Base-by-base conservation (phyloP, 1,284 basidiomycete species). In the Omphalotus olearius region DNA sequence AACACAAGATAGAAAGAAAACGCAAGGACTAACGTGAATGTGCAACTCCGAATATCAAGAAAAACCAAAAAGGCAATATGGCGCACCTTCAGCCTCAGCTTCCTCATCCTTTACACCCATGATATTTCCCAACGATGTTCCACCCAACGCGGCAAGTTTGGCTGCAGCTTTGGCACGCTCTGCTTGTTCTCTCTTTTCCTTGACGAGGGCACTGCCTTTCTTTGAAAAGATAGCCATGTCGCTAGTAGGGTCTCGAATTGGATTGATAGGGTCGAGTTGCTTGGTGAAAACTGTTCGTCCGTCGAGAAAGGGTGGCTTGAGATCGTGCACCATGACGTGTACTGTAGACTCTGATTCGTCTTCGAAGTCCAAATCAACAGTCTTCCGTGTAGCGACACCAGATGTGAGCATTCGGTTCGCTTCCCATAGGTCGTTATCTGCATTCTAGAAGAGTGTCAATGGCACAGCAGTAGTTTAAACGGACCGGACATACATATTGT, bases 381-480 rank as follows among this genome's bases (percentile, higher is more conserved):
- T 78, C 56, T 84, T 87, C 28, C 91, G 84, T 4, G 91, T 91
- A 1, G 91, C 91, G 13, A 98, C 87, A 62, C 97, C 97, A 11
- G 95, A 98, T 0, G 91, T 93, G 10, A 94, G 78, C 86, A 99
- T 93, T 63, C 95, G 90, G 63, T 99, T 98, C 6, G 90, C 91
- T 73, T 99, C 97, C 97, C 97, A 99, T 1, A 96, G 74, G 60
- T 99, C 96, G 60, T 95, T 96, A 66, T 99, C 97, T 18, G 92
- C 92, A 60, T 98, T 98, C 90, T 94, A 63, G n/a, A 33, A 42
- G 6, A 50, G 59, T 23, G 26, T 35, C n/a, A 40, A 36, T 26
- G n/a, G 35, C 30, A 28, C 59, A 18, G 14, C 38, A 55, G 14
- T 11, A 7, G 51, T 44, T 35, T 14, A 20, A 39, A 38, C 41